Conservation (phyloP, 2,329 filamentous ascomycete species). For the Colletotrichum sp. region DNA sequence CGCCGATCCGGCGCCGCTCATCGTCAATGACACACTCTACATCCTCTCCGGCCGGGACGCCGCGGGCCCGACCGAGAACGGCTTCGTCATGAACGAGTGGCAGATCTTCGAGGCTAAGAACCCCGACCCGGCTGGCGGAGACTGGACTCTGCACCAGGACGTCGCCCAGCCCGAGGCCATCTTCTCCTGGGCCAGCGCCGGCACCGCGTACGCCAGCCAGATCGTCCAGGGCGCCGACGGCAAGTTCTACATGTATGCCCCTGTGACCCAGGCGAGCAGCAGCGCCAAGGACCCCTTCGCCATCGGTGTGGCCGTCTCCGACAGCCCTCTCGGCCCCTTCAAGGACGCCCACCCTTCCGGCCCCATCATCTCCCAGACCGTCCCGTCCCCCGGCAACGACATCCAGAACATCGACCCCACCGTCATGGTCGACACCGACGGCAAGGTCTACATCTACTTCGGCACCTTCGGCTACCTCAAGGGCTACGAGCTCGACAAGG, state of each 20-base stretch:
- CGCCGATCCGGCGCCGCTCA: slow-evolving; percentile 42
- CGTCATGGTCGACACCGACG: slow-evolving; percentile 39
- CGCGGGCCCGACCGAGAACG: slow-evolving; percentile 31
- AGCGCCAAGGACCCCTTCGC: slow-evolving; percentile 37
- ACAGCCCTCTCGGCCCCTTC: slow-evolving; percentile 36
- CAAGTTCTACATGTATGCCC: slow-evolving; percentile 41
- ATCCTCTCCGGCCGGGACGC: slow-evolving; percentile 40
- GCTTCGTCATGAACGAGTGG: slow-evolving; percentile 42
- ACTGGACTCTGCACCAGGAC: slow-evolving; percentile 36
- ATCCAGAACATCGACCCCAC: slow-evolving; percentile 47
- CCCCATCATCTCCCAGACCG: slow-evolving; percentile 39
- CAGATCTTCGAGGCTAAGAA: slow-evolving; percentile 34
- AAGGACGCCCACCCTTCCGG: slow-evolving; percentile 36
- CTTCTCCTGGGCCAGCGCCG: slow-evolving; percentile 38
- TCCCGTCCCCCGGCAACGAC: slow-evolving; percentile 33
- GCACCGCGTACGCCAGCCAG: slow-evolving; percentile 40
- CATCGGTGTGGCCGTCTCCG: slow-evolving; percentile 41
- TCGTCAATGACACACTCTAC: slow-evolving; percentile 39
- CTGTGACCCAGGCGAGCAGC: slow-evolving; percentile 32
- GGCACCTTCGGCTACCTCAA: slow-evolving; percentile 40
- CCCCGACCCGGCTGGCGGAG: slow-evolving; percentile 32
- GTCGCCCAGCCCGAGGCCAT: slow-evolving; percentile 33
- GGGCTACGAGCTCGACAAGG: slow-evolving; percentile 35
- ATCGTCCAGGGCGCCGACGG: slow-evolving; percentile 37
- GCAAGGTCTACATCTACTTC: slow-evolving; percentile 40